phyloP scores from a whole-genome alignment of 345 rosid species.

The Clausena lansium region DNA sequence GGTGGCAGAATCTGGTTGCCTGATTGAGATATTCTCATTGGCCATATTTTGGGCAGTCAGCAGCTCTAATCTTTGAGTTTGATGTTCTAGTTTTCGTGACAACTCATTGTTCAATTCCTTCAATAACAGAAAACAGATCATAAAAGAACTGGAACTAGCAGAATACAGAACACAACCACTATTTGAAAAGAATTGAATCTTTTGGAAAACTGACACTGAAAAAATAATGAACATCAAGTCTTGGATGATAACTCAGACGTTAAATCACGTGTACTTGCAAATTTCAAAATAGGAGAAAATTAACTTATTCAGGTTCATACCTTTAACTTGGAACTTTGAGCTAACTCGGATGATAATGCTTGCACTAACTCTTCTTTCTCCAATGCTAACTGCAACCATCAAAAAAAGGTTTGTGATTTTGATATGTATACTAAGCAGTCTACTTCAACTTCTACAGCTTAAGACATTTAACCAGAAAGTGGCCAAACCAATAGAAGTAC shows the following conservation, averaged over 20 bases:
- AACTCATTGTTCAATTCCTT: constrained; percentile 87
- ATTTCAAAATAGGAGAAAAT: not conserved
- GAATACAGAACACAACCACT: not conserved
- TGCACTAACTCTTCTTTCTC: constrained; percentile 87
- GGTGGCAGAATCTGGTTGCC: constrained; percentile 46
- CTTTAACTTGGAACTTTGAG: constrained; percentile 72
- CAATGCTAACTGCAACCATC: constrained; percentile 61
- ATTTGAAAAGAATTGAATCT: not conserved
- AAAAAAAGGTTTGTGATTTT: constrained; percentile 6
- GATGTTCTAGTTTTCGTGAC: constrained; percentile 79
- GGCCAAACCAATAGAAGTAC: not conserved
- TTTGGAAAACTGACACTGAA: not conserved
- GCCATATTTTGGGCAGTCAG: constrained; percentile 83
- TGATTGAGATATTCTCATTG: constrained; percentile 43
- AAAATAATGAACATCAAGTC: not conserved
- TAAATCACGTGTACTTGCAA: not conserved
- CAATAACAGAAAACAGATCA: constrained; percentile 23
- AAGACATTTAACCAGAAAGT: not conserved
- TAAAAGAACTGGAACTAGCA: not conserved
- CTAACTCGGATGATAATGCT: constrained; percentile 67
- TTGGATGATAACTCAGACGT: not conserved
- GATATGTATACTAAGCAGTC: not conserved
- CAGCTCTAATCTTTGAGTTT: constrained; percentile 93
- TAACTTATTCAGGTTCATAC: constrained; percentile 34
- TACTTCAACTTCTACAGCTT: not conserved